A percentile compares a stretch with the other conserved stretches of the same genome.
Conservation (phyloP, 495 filamentous ascomycete genomes). For the Staphylotrichum longicolle region DNA sequence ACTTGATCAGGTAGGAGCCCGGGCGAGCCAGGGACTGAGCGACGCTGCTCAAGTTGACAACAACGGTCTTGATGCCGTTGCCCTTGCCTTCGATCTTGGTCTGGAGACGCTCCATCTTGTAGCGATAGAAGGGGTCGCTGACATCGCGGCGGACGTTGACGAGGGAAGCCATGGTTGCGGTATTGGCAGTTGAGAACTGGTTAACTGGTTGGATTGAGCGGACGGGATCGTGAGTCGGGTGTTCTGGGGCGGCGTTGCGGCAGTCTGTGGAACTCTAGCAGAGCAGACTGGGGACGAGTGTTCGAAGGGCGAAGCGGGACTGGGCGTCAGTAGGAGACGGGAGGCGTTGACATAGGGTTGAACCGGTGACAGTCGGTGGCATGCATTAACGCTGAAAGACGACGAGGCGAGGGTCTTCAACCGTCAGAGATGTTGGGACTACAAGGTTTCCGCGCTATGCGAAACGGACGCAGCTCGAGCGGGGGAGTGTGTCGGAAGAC, state of each 20-base stretch:
- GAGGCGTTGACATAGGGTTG: slow-evolving; percentile 52
- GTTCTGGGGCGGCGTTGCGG: slow-evolving; percentile 4
- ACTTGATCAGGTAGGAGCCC: slow-evolving; percentile 95
- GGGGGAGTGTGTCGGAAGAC: slow-evolving; percentile 74
- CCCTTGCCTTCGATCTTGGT: slow-evolving; percentile 99
- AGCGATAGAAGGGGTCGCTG: slow-evolving; percentile 98
- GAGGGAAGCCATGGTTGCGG: slow-evolving; percentile 55
- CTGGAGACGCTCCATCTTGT: slow-evolving; percentile 98
- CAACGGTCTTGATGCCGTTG: slow-evolving; percentile 95
- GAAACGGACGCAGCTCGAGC: slow-evolving; percentile 91
- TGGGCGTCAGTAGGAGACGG: slow-evolving; percentile 47
- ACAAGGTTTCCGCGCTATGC: slow-evolving; percentile 85
- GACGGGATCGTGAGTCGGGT: slow-evolving; percentile 8
- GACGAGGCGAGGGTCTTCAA: slow-evolving; percentile 52
- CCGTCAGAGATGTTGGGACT: slow-evolving; percentile 82
- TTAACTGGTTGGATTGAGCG: slow-evolving; percentile 8
- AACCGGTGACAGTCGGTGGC: slow-evolving; percentile 46
- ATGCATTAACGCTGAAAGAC: slow-evolving; percentile 52
- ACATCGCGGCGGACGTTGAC: slow-evolving; percentile 99
- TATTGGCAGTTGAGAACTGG: slow-evolving; percentile 32
- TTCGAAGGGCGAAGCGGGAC: slow-evolving; percentile 33
- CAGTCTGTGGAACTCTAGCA: slow-evolving; percentile 20
- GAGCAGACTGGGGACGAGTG: slow-evolving; percentile 31
- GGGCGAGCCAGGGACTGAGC: slow-evolving; percentile 89
- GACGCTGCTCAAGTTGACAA: slow-evolving; percentile 96